Evolutionary conservation across 1,139 yeast genomes (phyloP), one percentile per base, ranked within the genome.

Genomic region (Zygoascus sp.): DNA sequence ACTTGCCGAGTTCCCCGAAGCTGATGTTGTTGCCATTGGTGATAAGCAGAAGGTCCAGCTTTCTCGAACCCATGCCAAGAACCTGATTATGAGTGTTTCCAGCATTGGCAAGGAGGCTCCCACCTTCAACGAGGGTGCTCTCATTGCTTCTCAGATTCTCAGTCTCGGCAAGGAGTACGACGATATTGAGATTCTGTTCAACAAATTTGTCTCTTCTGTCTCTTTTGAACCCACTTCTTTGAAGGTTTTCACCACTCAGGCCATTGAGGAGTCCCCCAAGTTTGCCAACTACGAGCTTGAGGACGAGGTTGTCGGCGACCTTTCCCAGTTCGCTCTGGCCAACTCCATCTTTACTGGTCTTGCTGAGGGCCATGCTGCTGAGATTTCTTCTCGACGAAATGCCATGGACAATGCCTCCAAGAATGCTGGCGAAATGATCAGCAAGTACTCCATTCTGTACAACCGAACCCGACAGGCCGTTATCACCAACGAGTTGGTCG

Each of bases 391-490:
- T 54, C 89, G 98, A 82, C 90, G 98, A 83, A 90, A 89, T 70
- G 98, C 98, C 63, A 92, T 92, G 98, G 98, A 92, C 74, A 92
- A 90, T 68, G 98, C 98, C 57, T 89, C 97, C 62, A 92, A 92
- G 95, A 92, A 90, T 70, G 98, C 98, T 57, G 96, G 96, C 75
- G 98, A 92, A 64, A 92, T 92, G 98, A 92, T 92, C 68, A 83
- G 80, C 76, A 83, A 80, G 68, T 90, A 87, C 84, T 83, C 97
- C 60, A 92, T 92, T 72, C 81, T 90, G 73, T 92, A 92, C 77
- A 92, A 92, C 90, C 90, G 98, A 82, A 87, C 97, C 69, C 90
- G 98, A 84, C 98, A 92, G 80, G 98, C 98, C 64, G 98, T 90
- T 69, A 92, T 92, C 68, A 92, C 98, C 76, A 92, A 92, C 80